Percentiles rank a stretch among this genome's conserved stretches.
phyloP scores from a whole-genome alignment of 2,329 filamentous ascomycete genomes.

The Aureobasidium sp. region DNA sequence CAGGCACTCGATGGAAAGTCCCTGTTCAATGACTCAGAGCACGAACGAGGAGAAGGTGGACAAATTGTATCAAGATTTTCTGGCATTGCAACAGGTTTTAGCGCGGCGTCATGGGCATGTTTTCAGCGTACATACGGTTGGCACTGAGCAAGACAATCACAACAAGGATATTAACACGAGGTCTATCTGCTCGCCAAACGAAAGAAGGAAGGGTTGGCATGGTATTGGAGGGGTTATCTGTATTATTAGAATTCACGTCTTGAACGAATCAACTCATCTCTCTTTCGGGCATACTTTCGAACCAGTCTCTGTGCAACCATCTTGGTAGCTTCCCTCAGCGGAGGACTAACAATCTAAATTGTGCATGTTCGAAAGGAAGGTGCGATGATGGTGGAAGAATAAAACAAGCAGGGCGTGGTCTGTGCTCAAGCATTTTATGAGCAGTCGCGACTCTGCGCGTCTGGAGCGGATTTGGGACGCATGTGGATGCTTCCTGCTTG shows the following conservation, averaged over 20 bases:
- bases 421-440: not conserved
- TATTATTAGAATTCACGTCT: slow-evolving; percentile 3
- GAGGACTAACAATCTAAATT: not conserved
- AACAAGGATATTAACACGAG: not conserved
- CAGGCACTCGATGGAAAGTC: not conserved
- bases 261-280: slow-evolving; percentile 9
- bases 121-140: not conserved
- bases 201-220: not conserved
- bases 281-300: not conserved
- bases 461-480: not conserved
- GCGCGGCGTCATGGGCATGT: not conserved
- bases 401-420: not conserved
- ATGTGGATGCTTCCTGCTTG: not conserved
- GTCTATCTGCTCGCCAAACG: not conserved
- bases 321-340: not conserved
- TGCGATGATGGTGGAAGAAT: not conserved
- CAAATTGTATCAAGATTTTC: slow-evolving; percentile 6
- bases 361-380: not conserved
- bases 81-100: slow-evolving; percentile 6
- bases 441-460: slow-evolving; percentile 6
- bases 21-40: not conserved
- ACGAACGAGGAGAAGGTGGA: not conserved
- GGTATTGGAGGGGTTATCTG: not conserved
- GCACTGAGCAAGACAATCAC: not conserved
- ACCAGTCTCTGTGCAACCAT: not conserved